Evolutionary conservation across 129 eudicot species (phyloP), one percentile per base, ranked within the genome.

Genomic region (Escallonia rubra): DNA sequence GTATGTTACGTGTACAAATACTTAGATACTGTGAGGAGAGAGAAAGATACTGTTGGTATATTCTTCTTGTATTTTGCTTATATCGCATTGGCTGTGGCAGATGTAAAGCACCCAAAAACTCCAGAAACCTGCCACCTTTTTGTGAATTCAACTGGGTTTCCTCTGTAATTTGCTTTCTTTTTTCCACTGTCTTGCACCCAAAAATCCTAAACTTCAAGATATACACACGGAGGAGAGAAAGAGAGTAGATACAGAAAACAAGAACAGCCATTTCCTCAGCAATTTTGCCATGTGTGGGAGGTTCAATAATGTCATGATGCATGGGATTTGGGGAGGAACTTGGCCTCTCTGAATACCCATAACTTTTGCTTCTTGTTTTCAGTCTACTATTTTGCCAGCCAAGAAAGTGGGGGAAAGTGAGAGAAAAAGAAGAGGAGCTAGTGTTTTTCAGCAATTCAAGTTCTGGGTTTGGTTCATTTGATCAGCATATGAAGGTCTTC

Each of bases 331-430:
- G 94, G 66, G 93, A 76, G 90, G 83, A 62, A 59, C 52, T 41
- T 81, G 68, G 70, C 96, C 94, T 89, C 96, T 89, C 90, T 89
- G 38, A 83, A 74, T 81, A 69, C 84, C 86, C 79, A 50, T 14
- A 38, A 52, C 12, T 57, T 45, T 68, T 14, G 56, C 38, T 77
- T 40, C 11, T 61, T 63, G 57, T 53, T 38, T 66, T 59, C 9
- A 9, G 11, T 40, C 40, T 2, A 38, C 52, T 63, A 13, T 6
- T 41, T 56, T 23, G 55, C 38, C 43, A 4, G 9, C 50, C 44
- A 68, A 45, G 57, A 57, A 68, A 12, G 2, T 69, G 11, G 38
- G 34, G 34, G 66, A 47, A 69, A 59, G 49, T 15, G 34, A 12
- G 41, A 6, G 42, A 15, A 38, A 4, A 5, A 11, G 10, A n/a